These are phyloP conservation scores for Scleroderma bovista DNA, from an alignment of 768 basidiomycete genomes.

Conservation along the genomic window DNA sequence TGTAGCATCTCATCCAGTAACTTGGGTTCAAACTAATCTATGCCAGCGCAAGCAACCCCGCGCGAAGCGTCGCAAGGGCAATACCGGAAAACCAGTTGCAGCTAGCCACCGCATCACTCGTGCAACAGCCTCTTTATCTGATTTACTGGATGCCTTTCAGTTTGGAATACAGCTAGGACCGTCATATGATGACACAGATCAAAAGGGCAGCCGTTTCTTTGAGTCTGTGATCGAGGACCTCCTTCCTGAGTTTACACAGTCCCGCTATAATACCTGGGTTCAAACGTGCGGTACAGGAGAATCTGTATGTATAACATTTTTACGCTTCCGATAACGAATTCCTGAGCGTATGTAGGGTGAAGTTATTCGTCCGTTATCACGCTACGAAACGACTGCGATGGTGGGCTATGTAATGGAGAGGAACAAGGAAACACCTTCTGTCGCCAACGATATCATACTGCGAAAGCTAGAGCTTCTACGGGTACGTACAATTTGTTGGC, in stretches of 20 bases:
- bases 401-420: slow-evolving; percentile 18
- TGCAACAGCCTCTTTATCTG: slow-evolving; percentile 12
- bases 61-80: slow-evolving; percentile 24
- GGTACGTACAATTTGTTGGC: slow-evolving; percentile 6
- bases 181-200: background rate
- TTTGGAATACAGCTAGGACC: slow-evolving; percentile 1
- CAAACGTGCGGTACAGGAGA: slow-evolving; percentile 8
- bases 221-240: slow-evolving; percentile 29
- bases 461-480: slow-evolving; percentile 45
- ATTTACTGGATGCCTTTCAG: slow-evolving; percentile 15
- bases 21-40: background rate
- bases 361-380: slow-evolving; percentile 36
- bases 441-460: slow-evolving; percentile 30
- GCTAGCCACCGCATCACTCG: slow-evolving; percentile 11
- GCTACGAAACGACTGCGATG: slow-evolving; percentile 36
- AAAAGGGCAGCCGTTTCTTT: slow-evolving; percentile 19
- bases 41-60: slow-evolving; percentile 8
- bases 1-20: background rate
- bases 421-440: slow-evolving; percentile 9
- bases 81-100: slow-evolving; percentile 10
- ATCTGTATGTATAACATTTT: slow-evolving; percentile 9
- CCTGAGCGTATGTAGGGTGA: slow-evolving; percentile 25
- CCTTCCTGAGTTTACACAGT: slow-evolving; percentile 31
- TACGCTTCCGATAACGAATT: background rate
- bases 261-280: slow-evolving; percentile 22